Evolutionary conservation across 176 grass and related monocot species (phyloP).

Genomic region (Chrysopogon serrulatus): DNA sequence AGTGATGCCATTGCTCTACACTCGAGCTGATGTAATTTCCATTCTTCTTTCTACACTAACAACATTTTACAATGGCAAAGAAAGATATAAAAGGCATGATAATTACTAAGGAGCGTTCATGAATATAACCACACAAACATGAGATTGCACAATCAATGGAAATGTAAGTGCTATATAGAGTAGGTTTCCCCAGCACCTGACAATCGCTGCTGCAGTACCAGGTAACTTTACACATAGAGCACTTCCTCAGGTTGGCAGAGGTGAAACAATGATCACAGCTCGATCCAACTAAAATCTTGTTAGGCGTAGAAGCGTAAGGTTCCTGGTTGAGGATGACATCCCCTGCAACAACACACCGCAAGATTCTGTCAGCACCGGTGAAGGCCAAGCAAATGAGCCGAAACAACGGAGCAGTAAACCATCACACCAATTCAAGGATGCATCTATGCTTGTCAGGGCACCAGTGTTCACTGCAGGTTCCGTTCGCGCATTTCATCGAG

Average conservation of each 20-base stretch:
- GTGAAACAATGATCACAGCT: constrained; percentile 72
- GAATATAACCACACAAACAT: not conserved
- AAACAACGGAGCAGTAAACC: not conserved
- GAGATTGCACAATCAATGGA: not conserved
- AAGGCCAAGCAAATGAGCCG: not conserved
- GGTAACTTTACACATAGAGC: constrained; percentile 72
- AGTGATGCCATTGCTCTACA: constrained; percentile 51
- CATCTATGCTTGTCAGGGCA: not conserved
- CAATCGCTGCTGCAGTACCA: constrained; percentile 64
- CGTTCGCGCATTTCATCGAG: constrained; percentile 41
- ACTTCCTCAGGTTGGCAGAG: constrained; percentile 57
- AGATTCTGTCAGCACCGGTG: not conserved
- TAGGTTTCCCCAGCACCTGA: constrained; percentile 49
- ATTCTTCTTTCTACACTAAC: constrained; percentile 64
- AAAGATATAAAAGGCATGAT: not conserved
- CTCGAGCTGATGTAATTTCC: constrained; percentile 80
- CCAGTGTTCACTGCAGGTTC: not conserved
- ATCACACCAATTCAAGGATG: not conserved
- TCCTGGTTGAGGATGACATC: constrained; percentile 74
- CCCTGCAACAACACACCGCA: constrained; percentile 33
- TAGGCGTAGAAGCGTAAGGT: constrained; percentile 61
- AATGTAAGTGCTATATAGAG: not conserved
- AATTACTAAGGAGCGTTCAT: not conserved
- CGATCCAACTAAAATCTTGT: constrained; percentile 40
- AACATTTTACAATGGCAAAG: not conserved